Percentiles rank a stretch among this genome's conserved stretches.
Evolutionary conservation across 1,139 yeast species (phyloP).

Genomic region (Hansenula lynferdii): DNA sequence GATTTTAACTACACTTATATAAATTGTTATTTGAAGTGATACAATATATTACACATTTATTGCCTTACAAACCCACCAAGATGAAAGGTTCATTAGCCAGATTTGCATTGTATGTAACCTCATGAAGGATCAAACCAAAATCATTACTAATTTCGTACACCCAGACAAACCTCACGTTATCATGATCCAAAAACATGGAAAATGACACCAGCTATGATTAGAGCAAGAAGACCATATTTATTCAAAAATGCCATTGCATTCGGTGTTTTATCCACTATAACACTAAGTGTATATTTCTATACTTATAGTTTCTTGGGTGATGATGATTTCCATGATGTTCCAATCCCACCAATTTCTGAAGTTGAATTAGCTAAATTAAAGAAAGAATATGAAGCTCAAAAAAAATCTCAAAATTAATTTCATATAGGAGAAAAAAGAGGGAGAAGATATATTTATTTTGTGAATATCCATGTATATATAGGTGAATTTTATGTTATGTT

Average conservation of each 20-base stretch:
- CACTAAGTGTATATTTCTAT: constrained; percentile 67
- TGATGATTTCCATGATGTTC: constrained; percentile 87
- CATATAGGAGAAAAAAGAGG: neutral
- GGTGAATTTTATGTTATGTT: neutral
- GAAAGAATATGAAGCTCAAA: constrained; percentile 56
- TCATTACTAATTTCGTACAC: neutral
- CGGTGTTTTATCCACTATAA: constrained; percentile 51
- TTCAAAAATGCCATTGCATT: constrained; percentile 68
- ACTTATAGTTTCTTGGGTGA: constrained; percentile 67
- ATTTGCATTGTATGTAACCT: neutral
- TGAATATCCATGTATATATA: neutral
- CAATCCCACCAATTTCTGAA: constrained; percentile 87
- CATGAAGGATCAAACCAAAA: no score
- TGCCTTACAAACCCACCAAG: neutral
- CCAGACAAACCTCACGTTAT: constrained; percentile 37
- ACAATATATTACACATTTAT: no score
- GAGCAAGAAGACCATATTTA: constrained; percentile 86
- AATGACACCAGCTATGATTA: constrained; percentile 89
- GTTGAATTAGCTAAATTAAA: constrained; percentile 68
- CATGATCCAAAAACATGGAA: constrained; percentile 76
- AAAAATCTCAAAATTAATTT: constrained; percentile 23
- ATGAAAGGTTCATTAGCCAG: neutral
- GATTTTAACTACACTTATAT: no score
- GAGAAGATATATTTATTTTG: no score
- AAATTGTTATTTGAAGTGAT: no score